Evolutionary conservation across 805 yeast species (phyloP), one percentile per base, ranked within the genome.

Genomic region (Yarrowia deformans): DNA sequence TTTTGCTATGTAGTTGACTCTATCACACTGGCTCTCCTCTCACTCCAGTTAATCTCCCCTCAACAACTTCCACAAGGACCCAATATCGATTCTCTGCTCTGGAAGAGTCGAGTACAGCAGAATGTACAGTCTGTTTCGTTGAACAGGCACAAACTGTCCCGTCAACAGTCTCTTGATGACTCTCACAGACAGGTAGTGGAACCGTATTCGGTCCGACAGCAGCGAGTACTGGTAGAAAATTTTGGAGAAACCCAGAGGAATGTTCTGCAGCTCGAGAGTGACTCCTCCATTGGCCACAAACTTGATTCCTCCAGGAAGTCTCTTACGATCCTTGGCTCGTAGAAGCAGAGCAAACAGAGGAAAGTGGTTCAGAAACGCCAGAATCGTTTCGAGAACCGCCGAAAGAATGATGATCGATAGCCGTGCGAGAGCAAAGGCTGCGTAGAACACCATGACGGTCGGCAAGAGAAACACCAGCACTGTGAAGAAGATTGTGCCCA

Each of bases 401-500:
- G 85, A 79, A 1, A 82, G 66, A 2, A 81, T 69, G 50, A 91
- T 79, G 4, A 86, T 81, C 0, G 82, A 71, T 43, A 92, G 74
- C 68, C 93, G 81, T 5, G 88, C 80, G 0, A 83, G 70, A 7
- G 91, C 89, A 77, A 93, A 94, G 29, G 88, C 85, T 18, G 87
- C 73, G 75, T 95, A 95, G 76, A 93, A 95, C 14, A 95, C 95
- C 72, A 88, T 76, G 1, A 92, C 89, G 0, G 99, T 95, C 0
- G 99, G 99, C 63, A 93, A 77, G 42, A 96, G 80, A 73, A 93
- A 90, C 0, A 90, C 79, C 67, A 91, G 80, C 16, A 93, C 86
- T 61, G 94, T 91, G 78, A 95, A 95, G 18, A 94, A 78, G 69
- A 95, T 83, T 2, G 97, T 95, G 0, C 99, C 99, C 75, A 94